These are phyloP conservation scores for Auxenochlorella pyrenoidosa DNA, from an alignment of 139 green algal genomes.

Conservation along the genomic window DNA sequence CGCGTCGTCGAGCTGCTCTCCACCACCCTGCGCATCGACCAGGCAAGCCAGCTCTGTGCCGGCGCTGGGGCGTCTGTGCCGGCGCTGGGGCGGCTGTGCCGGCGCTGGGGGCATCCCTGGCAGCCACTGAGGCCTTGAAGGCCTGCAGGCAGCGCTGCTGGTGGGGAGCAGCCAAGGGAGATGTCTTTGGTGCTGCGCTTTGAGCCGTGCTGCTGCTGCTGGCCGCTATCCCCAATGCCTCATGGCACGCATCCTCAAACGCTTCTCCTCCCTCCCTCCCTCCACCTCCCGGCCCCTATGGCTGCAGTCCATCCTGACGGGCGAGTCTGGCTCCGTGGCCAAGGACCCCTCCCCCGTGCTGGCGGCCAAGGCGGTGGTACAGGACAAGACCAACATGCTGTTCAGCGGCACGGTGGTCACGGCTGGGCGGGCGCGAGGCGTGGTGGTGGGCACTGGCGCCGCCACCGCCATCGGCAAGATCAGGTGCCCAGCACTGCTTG, in stretches of 20 bases:
- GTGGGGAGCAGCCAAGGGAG: too few relatives aligned
- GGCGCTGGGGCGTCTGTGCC: background rate
- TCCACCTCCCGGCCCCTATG: too few relatives aligned
- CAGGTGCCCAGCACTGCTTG: conserved; percentile 22
- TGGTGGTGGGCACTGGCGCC: conserved; percentile 93
- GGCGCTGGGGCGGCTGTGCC: background rate
- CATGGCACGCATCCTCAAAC: background rate
- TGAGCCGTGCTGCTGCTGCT: too few relatives aligned
- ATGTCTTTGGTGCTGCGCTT: too few relatives aligned
- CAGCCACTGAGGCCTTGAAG: too few relatives aligned
- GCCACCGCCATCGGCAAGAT: conserved; percentile 97
- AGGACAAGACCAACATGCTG: conserved; percentile 94
- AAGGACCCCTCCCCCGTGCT: conserved; percentile 72
- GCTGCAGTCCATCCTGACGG: conserved; percentile 88
- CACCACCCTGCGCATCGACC: conserved; percentile 89
- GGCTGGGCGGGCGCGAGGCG: conserved; percentile 79
- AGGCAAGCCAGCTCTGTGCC: conserved; percentile 51
- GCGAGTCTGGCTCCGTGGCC: conserved; percentile 84
- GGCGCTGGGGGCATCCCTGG: background rate
- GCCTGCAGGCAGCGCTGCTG: too few relatives aligned
- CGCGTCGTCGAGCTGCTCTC: conserved; percentile 85
- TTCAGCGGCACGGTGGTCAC: conserved; percentile 97
- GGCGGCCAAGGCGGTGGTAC: conserved; percentile 56
- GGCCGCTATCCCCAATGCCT: background rate
- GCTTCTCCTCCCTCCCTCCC: background rate